Percentiles rank a stretch among this genome's conserved stretches.
Conservation (phyloP, 2,329 filamentous ascomycete species). For the Aspergillus ustus region DNA sequence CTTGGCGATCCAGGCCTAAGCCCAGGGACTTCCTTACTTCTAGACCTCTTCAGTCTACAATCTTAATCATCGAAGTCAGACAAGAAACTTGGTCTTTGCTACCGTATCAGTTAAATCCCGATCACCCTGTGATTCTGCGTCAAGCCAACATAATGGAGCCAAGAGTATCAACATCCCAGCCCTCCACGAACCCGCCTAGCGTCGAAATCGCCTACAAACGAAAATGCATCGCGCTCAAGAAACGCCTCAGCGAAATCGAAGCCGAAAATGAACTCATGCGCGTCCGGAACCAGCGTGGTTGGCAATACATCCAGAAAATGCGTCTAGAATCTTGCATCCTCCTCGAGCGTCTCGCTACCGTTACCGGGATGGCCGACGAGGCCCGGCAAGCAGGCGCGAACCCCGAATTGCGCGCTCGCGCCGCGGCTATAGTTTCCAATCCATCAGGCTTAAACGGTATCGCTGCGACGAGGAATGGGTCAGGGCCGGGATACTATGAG, state of each 20-base stretch:
- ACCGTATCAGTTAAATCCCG: neutral
- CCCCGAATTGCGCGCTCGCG: slow-evolving; percentile 44
- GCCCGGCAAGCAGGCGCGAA: slow-evolving; percentile 35
- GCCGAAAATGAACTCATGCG: slow-evolving; percentile 85
- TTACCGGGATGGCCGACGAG: slow-evolving; percentile 49
- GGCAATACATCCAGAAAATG: slow-evolving; percentile 88
- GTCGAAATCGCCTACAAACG: slow-evolving; percentile 95
- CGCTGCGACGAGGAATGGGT: slow-evolving; percentile 17
- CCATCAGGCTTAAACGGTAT: slow-evolving; percentile 30
- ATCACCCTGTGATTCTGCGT: neutral
- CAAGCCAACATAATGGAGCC: slow-evolving; percentile 33
- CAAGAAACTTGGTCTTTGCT: neutral
- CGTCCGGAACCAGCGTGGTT: slow-evolving; percentile 76
- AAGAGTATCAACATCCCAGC: slow-evolving; percentile 31
- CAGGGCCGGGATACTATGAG: slow-evolving; percentile 38
- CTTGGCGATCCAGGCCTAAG: slow-evolving; percentile 15
- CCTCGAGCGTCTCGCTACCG: slow-evolving; percentile 45
- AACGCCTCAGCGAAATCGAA: slow-evolving; percentile 88
- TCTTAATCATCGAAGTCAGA: neutral
- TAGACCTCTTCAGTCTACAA: neutral
- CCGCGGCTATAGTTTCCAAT: slow-evolving; percentile 38
- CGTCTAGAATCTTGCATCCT: slow-evolving; percentile 63
- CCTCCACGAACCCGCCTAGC: slow-evolving; percentile 71
- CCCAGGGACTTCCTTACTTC: slow-evolving; percentile 8
- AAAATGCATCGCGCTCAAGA: slow-evolving; percentile 94